Conservation (phyloP, 192 early-diverging fungal species). For the Podila horticola region DNA sequence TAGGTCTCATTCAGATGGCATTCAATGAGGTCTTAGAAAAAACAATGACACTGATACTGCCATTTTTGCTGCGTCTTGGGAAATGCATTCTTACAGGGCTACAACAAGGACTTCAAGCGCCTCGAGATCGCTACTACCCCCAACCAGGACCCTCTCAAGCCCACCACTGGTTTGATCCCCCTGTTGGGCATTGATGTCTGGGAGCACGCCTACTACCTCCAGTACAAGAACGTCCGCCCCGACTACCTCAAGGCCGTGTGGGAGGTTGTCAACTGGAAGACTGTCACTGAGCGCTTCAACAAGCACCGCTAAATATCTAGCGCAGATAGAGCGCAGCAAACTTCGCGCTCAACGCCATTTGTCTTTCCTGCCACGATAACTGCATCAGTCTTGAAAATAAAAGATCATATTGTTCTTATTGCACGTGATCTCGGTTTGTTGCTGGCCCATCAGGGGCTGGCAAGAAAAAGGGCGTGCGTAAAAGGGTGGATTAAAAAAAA, state of each 20-base stretch:
- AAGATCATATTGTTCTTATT: no score
- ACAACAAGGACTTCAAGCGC: slow-evolving; percentile 79
- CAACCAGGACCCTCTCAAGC: slow-evolving; percentile 85
- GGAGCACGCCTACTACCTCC: slow-evolving; percentile 97
- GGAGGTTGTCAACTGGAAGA: slow-evolving; percentile 98
- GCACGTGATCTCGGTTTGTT: no score
- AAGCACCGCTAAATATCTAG: slow-evolving; percentile 62
- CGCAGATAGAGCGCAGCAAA: no score
- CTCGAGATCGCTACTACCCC: slow-evolving; percentile 89
- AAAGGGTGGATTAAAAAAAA: no score
- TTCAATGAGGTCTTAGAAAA: neutral
- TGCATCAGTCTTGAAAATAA: no score
- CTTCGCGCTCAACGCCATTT: no score
- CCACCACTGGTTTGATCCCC: slow-evolving; percentile 73
- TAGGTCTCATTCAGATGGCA: neutral
- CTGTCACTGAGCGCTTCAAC: slow-evolving; percentile 86
- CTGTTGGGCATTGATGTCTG: slow-evolving; percentile 94
- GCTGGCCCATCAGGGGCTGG: no score
- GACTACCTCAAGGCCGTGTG: slow-evolving; percentile 96
- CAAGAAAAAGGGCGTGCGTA: no score
- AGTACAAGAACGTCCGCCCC: slow-evolving; percentile 97
- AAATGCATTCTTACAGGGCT: slow-evolving; percentile 60
- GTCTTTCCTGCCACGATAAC: no score
- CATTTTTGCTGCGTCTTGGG: neutral
- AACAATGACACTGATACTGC: neutral